Evolutionary conservation across 1,284 basidiomycete species (phyloP).

Genomic region (Rhodotorula sp.): DNA sequence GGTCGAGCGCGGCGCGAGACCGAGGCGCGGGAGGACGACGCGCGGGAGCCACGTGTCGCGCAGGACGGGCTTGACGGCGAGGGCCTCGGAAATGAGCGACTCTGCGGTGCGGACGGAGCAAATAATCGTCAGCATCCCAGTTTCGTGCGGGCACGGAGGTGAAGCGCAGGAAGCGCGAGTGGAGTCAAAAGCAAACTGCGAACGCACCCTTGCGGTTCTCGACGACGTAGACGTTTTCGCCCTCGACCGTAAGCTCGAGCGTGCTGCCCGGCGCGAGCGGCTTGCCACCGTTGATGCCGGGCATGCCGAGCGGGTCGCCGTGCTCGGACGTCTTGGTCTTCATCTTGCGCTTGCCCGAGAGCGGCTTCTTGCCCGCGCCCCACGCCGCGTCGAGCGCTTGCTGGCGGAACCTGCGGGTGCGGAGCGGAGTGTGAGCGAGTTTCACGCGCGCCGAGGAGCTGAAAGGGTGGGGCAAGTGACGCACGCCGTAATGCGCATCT

Average conservation of each 20-base stretch:
- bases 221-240: constrained; percentile 46
- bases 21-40: constrained; percentile 5
- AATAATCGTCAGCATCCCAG: not conserved
- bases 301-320: constrained; percentile 35
- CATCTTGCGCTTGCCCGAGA: constrained; percentile 31
- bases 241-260: constrained; percentile 46
- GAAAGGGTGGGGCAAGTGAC: constrained; percentile 3
- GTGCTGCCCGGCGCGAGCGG: constrained; percentile 36
- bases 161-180: not conserved
- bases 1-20: not conserved
- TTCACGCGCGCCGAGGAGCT: too few relatives aligned
- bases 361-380: constrained; percentile 41
- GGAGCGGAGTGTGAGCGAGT: too few relatives aligned
- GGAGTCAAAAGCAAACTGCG: too few relatives aligned
- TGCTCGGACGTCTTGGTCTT: constrained; percentile 44
- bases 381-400: constrained; percentile 46
- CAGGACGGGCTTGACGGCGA: constrained; percentile 22
- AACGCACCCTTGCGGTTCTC: constrained; percentile 45
- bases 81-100: constrained; percentile 27
- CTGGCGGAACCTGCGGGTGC: constrained; percentile 41
- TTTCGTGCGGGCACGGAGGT: too few relatives aligned
- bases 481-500: constrained; percentile 59
- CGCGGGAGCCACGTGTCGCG: constrained; percentile 37
- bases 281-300: constrained; percentile 32
- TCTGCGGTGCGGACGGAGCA: constrained; percentile 5